Conservation (phyloP, 345 rosid genomes). For the Bruguiera sexangula region DNA sequence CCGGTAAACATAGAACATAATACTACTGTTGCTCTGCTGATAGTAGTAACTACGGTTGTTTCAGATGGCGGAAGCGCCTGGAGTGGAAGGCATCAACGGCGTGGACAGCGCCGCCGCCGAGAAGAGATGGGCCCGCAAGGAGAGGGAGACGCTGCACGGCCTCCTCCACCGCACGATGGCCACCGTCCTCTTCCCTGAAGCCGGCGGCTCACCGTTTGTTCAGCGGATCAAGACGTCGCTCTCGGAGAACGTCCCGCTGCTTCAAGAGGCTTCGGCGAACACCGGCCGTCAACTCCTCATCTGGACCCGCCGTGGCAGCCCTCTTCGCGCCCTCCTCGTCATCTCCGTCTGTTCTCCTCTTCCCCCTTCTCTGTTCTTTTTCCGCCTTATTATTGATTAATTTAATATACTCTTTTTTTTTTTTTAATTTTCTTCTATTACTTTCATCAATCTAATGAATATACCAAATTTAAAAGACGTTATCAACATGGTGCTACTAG, state of each 20-base stretch:
- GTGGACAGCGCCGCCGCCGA: no score
- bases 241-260: constrained; percentile 44
- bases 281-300: constrained; percentile 42
- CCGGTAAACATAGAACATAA: no score
- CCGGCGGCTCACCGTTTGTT: constrained; percentile 32
- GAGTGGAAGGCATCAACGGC: no score
- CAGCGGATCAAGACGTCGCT: constrained; percentile 51
- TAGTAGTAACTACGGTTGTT: constrained; percentile 15
- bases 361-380: constrained; percentile 18
- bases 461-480: constrained; percentile 21
- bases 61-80: no score
- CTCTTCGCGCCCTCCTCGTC: constrained; percentile 74
- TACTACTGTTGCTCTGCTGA: no score
- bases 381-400: no score
- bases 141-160: constrained; percentile 40
- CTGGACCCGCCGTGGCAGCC: constrained; percentile 80
- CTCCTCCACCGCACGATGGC: constrained; percentile 44
- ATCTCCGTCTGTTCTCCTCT: constrained; percentile 51
- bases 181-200: constrained; percentile 49
- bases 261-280: constrained; percentile 53
- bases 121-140: neutral
- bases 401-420: neutral
- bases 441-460: neutral
- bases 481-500: no score
- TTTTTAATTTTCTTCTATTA: neutral